Evolutionary conservation across 2,329 filamentous ascomycete species (phyloP).

Genomic region (Pseudocercospora eumusae): DNA sequence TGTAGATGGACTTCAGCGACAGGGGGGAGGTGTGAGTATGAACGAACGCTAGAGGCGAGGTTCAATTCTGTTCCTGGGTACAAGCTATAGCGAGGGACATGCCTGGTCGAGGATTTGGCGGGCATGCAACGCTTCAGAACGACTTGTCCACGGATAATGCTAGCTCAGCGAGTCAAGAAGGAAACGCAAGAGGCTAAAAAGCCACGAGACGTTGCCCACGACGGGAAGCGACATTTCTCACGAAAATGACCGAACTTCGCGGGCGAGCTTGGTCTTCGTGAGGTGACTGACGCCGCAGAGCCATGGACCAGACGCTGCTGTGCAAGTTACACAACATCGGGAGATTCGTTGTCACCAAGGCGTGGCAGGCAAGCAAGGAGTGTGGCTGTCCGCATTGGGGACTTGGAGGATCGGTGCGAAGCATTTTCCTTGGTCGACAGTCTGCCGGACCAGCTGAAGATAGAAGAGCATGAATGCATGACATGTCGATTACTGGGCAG

Average conservation of each 20-base stretch:
- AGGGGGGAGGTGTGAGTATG: not conserved
- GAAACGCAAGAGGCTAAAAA: not conserved
- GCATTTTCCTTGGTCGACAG: conserved; percentile 5
- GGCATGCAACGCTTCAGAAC: conserved; percentile 5
- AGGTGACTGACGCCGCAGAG: conserved; percentile 10
- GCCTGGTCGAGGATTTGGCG: not conserved
- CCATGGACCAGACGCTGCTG: conserved; percentile 8
- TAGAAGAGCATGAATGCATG: not conserved
- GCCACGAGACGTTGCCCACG: conserved; percentile 10
- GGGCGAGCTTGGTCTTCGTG: conserved; percentile 8
- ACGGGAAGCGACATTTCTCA: conserved; percentile 15
- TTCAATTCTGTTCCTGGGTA: not conserved
- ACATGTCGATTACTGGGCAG: not conserved
- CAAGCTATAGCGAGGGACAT: not conserved
- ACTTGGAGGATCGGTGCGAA: not conserved
- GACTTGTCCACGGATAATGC: conserved; percentile 13
- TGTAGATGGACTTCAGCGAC: not conserved
- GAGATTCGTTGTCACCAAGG: conserved; percentile 13
- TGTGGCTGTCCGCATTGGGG: not conserved
- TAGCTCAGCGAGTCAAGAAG: conserved; percentile 4
- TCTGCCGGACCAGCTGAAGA: not conserved
- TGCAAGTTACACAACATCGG: conserved; percentile 18
- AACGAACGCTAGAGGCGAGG: not conserved
- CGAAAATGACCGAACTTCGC: conserved; percentile 2
- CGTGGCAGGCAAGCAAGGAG: conserved; percentile 15